phyloP scores from a whole-genome alignment of 2,329 filamentous ascomycete species.

The Trichocomaceae sp. region DNA sequence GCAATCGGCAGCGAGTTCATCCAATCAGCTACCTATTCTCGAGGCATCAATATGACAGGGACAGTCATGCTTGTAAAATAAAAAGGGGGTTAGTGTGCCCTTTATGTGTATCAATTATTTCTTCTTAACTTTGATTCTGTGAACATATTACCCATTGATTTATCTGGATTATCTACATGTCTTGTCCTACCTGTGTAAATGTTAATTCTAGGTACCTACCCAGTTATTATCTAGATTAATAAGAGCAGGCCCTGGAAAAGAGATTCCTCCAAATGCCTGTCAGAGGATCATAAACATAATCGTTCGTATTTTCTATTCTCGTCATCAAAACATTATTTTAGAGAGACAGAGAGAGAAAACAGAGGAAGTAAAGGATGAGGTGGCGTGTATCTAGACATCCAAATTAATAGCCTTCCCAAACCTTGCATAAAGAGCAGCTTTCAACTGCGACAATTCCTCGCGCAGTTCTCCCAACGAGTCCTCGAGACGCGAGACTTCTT shows the following conservation, averaged over 20 bases:
- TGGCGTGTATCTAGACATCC: constrained; percentile 56
- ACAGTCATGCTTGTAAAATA: neutral
- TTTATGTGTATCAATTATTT: neutral
- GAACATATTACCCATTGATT: neutral
- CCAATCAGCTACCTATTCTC: neutral
- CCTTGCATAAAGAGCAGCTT: constrained; percentile 85
- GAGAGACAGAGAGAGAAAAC: neutral
- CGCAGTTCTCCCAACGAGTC: constrained; percentile 66
- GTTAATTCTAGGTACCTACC: too few species aligned
- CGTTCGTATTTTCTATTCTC: neutral
- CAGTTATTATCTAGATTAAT: too few species aligned
- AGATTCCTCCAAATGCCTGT: neutral
- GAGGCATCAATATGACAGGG: neutral
- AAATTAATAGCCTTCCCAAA: constrained; percentile 97
- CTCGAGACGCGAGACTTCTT: constrained; percentile 68
- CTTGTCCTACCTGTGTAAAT: neutral
- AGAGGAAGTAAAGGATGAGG: too few species aligned
- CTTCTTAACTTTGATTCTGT: neutral
- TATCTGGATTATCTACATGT: too few species aligned
- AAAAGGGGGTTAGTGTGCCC: too few species aligned
- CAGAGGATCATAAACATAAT: neutral
- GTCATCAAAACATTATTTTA: neutral
- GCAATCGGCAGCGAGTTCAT: neutral
- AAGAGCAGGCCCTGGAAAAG: too few species aligned
- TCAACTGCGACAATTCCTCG: constrained; percentile 83